Evolutionary conservation across 192 early-diverging fungal genomes (phyloP), one percentile per base, ranked within the genome.

Genomic region (Rhizophagus clarus): DNA sequence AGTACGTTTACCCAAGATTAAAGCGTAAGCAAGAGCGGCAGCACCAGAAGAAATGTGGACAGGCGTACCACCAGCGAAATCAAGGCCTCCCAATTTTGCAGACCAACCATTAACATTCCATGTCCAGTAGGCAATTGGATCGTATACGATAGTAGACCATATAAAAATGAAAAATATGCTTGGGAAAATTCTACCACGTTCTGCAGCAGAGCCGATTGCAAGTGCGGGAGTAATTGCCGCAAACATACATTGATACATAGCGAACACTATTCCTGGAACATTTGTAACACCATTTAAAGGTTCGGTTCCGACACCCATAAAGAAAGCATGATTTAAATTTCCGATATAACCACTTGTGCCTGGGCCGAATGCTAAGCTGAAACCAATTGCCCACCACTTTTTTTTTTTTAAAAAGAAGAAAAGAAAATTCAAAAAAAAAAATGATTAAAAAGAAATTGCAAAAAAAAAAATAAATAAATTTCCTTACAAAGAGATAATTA

Each of bases 21-120:
- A 72, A 24, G 92, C 87, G 85, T 94, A 96, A 37, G 97, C 98
- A 70, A 98, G 86, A 31, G 93, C 95, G 64, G 94, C 92, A 79
- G 94, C 94, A 15, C 98, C 98, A 28, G 95, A 96, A 3, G 92
- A 87, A 28, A 97, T 94, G 81, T 99, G 96, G 28, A 99, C 97
- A 24, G 96, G 95, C 29, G 95, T 95, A n/a, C 98, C 98, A 61
- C 98, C 98, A n/a, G 98, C 97, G 75, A 95, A 99, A 86, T 99
- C 98, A 34, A 97, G 87, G 45, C 88, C 90, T 40, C 97, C 97
- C 85, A 96, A 87, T 45, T 90, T 91, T 64, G 84, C 87, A 69
- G 94, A 84, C 96, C 96, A 99, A 7, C 97, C 97, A 75, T 91
- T 93, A 40, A 86, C 71, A 20, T 90, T 90, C 96, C 96, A 99